Evolutionary conservation across 176 grass and related monocot genomes (phyloP).

Genomic region (Ensete glaucum): DNA sequence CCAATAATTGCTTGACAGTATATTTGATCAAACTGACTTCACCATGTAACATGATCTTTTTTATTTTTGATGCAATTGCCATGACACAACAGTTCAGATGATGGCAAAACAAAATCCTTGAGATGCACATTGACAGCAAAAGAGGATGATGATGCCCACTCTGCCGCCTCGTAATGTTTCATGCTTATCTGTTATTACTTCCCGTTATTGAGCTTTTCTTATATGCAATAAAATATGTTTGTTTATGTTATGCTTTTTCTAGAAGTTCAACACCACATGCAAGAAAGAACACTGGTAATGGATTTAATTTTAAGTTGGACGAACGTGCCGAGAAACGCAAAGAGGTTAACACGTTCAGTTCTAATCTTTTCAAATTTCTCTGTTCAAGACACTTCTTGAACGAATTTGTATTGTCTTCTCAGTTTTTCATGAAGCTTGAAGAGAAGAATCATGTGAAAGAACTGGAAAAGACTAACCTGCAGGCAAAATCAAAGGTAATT

Average conservation of each 20-base stretch:
- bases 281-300: constrained; percentile 41
- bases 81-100: constrained; percentile 32
- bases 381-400: constrained; percentile 7
- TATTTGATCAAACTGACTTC: background rate
- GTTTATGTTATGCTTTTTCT: constrained; percentile 20
- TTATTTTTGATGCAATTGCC: constrained; percentile 18
- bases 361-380: background rate
- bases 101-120: constrained; percentile 29
- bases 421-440: constrained; percentile 93
- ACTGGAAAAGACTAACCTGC: constrained; percentile 79
- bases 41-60: constrained; percentile 4
- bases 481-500: constrained; percentile 78
- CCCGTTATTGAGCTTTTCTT: constrained; percentile 18
- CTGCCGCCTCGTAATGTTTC: constrained; percentile 56
- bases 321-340: constrained; percentile 94
- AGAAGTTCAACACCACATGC: constrained; percentile 46
- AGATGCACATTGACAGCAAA: constrained; percentile 29
- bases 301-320: constrained; percentile 81
- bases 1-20: background rate
- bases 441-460: constrained; percentile 86
- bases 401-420: constrained; percentile 1
- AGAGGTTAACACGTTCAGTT: constrained; percentile 37
- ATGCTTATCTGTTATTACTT: constrained; percentile 6
- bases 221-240: constrained; percentile 4
- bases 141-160: constrained; percentile 64